Conservation (phyloP, 306 rosid genomes). For the Corylus americana region DNA sequence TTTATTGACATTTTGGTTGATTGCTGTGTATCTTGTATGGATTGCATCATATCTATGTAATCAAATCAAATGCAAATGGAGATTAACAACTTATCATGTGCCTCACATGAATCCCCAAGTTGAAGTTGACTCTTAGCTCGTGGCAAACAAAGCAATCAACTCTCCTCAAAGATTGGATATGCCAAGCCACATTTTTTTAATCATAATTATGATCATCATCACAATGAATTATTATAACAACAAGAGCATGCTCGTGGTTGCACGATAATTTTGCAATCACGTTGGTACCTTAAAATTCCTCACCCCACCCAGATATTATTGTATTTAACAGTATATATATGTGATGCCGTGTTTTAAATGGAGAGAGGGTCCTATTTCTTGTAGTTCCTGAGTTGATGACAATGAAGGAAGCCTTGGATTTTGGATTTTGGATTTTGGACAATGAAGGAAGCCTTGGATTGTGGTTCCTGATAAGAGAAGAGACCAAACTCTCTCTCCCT, state of each 20-base stretch:
- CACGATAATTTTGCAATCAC: not conserved
- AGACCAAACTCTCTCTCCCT: not conserved
- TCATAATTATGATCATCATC: not conserved
- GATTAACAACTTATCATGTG: conserved; percentile 34
- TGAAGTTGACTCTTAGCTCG: conserved; percentile 3
- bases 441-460: not conserved
- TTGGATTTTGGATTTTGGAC: not conserved
- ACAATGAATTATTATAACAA: not conserved
- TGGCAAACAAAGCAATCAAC: not conserved
- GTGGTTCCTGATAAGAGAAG: not conserved
- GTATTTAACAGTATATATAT: not conserved
- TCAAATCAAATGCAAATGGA: conserved; percentile 22
- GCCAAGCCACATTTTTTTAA: not conserved
- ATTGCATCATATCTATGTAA: conserved; percentile 34
- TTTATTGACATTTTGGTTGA: conserved; percentile 3
- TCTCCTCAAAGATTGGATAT: conserved; percentile 15
- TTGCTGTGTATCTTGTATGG: conserved; percentile 20
- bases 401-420: not conserved
- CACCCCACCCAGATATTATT: not conserved
- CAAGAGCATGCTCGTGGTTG: not conserved
- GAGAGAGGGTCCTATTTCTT: too few relatives aligned
- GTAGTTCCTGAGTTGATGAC: not conserved
- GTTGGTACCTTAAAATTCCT: not conserved
- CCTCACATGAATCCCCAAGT: conserved; percentile 26
- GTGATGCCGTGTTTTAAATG: too few relatives aligned